Base-by-base conservation (phyloP, 345 rosid genomes). In the Heritiera littoralis region DNA sequence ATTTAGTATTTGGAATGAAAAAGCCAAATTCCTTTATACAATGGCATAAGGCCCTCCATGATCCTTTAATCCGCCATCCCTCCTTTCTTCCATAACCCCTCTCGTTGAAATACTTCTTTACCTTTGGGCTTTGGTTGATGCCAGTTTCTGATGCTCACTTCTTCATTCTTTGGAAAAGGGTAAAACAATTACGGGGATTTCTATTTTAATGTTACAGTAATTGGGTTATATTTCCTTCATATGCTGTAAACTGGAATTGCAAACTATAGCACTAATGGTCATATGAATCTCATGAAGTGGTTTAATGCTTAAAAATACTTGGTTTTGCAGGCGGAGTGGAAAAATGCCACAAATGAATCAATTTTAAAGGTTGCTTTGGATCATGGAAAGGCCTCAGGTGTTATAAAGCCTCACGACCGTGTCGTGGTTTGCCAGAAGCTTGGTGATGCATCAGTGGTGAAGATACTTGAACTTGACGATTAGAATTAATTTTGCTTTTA, bases 351-450 rank as follows among this genome's bases (percentile, higher is more conserved):
- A n/a, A 81, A 87, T 23, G 92, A 91, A 79, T 80, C 91, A 0
- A 83, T 87, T 75, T 79, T 91, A 66, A 89, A 91, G 83, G 90
- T 89, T 46, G 92, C 94, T 71, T 77, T 91, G 52, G 91, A 91
- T 80, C 88, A 88, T 43, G 94, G 92, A 32, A 91, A 84, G 85
- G 90, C 84, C 32, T 48, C 76, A 2, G 92, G 92, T 6, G 65
- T 89, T 45, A 87, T 89, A 59, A 91, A 89, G 80, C 55, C 90
- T 1, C 94, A 89, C 18, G 94, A 91, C 51, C 89, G 89, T 3
- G 87, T 91, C 2, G 91, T 89, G 4, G 78, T 91, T 23, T 91
- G 91, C 84, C 94, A 91, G 84, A 91, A 91, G 74, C 84, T 90
- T 5, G 90, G 90, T 1, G 90, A 90, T 55, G 79, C 93, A 18